Conservation (phyloP, 139 green algal genomes). For the Chloropicon primus region DNA sequence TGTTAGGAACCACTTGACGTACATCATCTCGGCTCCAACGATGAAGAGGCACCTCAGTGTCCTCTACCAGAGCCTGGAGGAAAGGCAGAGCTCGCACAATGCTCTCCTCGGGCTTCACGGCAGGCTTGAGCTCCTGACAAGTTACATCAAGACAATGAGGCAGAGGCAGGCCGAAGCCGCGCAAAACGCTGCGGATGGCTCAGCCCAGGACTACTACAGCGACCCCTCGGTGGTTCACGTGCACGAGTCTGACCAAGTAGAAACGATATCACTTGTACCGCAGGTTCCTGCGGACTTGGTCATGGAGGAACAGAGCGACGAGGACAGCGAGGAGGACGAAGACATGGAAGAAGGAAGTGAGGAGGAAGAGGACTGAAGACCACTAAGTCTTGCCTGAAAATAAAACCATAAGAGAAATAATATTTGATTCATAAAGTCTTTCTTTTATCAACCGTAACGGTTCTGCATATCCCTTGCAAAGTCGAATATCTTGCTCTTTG, state of each 20-base stretch:
- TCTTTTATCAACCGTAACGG: neutral
- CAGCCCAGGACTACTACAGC: neutral
- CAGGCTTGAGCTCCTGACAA: neutral
- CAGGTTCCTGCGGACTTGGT: neutral
- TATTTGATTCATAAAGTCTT: too few species aligned
- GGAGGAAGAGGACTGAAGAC: neutral
- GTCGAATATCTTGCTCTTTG: neutral
- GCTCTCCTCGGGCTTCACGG: neutral
- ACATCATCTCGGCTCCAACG: neutral
- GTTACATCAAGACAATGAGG: neutral
- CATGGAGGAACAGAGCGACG: neutral
- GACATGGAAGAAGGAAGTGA: neutral
- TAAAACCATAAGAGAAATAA: too few species aligned
- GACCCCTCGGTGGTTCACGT: neutral
- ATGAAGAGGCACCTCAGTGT: neutral
- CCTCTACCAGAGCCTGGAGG: neutral
- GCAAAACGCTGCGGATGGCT: neutral
- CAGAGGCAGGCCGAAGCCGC: neutral
- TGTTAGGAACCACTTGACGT: neutral
- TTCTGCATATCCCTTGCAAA: neutral
- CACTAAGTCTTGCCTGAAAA: too few species aligned
- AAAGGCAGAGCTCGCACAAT: neutral
- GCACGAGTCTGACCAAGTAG: neutral
- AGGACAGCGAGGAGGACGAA: neutral
- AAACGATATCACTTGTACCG: neutral